A percentile compares a stretch with the other conserved stretches of the same genome.
These are phyloP conservation scores for Eucalyptus leucophloia DNA, from an alignment of 345 rosid species.

Conservation along the genomic window DNA sequence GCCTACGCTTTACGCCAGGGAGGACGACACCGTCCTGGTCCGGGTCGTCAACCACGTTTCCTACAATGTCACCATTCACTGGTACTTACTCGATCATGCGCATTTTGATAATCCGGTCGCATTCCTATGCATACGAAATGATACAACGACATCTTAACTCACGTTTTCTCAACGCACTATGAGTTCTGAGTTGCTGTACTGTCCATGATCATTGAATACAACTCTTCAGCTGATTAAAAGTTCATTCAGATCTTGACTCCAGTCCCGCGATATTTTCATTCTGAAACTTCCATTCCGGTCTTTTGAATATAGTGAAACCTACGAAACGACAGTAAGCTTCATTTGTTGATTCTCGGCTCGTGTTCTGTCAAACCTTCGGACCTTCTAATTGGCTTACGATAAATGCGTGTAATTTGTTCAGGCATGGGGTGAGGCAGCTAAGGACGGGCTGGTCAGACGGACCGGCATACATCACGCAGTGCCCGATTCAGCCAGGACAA, in stretches of 20 bases:
- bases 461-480: slow-evolving; percentile 65
- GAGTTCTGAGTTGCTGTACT: neutral
- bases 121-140: neutral
- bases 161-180: neutral
- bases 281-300: neutral
- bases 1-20: slow-evolving; percentile 61
- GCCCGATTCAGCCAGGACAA: slow-evolving; percentile 52
- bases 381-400: neutral
- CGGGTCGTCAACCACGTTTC: slow-evolving; percentile 47
- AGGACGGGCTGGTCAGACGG: slow-evolving; percentile 75
- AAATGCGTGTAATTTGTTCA: neutral
- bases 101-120: neutral
- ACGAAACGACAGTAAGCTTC: neutral
- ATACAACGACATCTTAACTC: neutral
- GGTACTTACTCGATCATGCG: slow-evolving; percentile 9
- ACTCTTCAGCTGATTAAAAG: neutral
- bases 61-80: slow-evolving; percentile 58
- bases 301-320: neutral
- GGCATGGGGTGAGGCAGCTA: slow-evolving; percentile 71
- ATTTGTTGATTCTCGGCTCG: neutral
- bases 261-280: neutral
- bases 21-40: slow-evolving; percentile 46
- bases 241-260: neutral
- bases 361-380: neutral
- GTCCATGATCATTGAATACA: neutral